These are phyloP conservation scores for Suhomyces guaymorum DNA, from an alignment of 1,139 yeast species.

Conservation along the genomic window DNA sequence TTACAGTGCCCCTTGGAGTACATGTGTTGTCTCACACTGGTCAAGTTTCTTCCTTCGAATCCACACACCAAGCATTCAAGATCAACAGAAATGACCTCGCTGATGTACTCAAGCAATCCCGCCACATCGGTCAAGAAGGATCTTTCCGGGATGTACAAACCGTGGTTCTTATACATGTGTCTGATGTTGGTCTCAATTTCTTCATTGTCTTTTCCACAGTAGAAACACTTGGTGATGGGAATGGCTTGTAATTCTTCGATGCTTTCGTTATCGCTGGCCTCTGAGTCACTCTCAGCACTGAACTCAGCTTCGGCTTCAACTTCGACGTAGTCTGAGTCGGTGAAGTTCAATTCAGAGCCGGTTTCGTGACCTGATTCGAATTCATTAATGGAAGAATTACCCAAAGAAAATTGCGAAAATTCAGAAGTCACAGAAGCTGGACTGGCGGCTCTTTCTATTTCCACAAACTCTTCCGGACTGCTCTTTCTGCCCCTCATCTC, in stretches of 20 bases:
- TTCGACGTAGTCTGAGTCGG: slow-evolving; percentile 37
- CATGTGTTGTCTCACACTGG: slow-evolving; percentile 55
- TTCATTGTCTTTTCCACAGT: slow-evolving; percentile 39
- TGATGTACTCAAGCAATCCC: slow-evolving; percentile 47
- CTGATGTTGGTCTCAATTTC: slow-evolving; percentile 45
- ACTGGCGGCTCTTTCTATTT: slow-evolving; percentile 38
- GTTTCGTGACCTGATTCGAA: slow-evolving; percentile 38
- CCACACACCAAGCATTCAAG: slow-evolving; percentile 56
- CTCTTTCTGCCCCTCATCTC: slow-evolving; percentile 10
- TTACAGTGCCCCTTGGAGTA: slow-evolving; percentile 54
- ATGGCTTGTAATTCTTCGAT: slow-evolving; percentile 26
- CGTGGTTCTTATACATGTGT: slow-evolving; percentile 52
- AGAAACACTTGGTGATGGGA: slow-evolving; percentile 43
- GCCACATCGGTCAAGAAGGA: slow-evolving; percentile 41
- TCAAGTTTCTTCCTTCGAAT: slow-evolving; percentile 48
- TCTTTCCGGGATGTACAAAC: slow-evolving; percentile 53
- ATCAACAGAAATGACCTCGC: slow-evolving; percentile 46
- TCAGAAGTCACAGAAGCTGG: slow-evolving; percentile 61
- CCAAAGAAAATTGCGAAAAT: slow-evolving; percentile 66
- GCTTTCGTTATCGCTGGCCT: slow-evolving; percentile 21
- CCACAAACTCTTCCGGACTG: slow-evolving; percentile 12
- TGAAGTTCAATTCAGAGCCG: slow-evolving; percentile 49
- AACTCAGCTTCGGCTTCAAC: slow-evolving; percentile 23
- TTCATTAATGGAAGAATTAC: slow-evolving; percentile 51
- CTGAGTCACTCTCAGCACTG: slow-evolving; percentile 6